phyloP scores from a whole-genome alignment of 129 eudicot genomes.

The Arctium lappa region DNA sequence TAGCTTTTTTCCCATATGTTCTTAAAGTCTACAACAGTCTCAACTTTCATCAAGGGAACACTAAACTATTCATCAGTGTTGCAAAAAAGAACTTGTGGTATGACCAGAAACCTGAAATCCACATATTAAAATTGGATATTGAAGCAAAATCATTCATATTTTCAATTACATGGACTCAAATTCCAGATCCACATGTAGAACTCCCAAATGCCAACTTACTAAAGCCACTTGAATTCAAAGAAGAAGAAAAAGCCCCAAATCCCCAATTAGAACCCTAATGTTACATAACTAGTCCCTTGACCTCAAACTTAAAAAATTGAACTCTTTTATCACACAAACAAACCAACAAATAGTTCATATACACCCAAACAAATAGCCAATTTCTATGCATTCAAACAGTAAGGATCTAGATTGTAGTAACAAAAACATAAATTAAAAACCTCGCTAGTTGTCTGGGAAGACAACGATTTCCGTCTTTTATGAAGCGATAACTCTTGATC shows the following conservation, averaged over 20 bases:
- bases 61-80: no score
- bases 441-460: background rate
- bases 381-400: background rate
- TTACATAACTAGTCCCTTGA: background rate
- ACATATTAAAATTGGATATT: background rate
- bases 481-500: background rate
- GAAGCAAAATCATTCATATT: background rate
- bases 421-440: slow-evolving; percentile 9
- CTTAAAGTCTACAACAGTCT: background rate
- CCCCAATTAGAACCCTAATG: background rate
- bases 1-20: background rate
- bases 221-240: background rate
- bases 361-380: background rate
- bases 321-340: background rate
- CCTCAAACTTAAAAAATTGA: background rate
- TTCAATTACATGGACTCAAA: background rate
- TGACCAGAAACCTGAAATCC: background rate
- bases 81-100: no score
- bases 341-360: background rate
- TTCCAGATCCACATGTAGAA: background rate
- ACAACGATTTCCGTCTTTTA: slow-evolving; percentile 8
- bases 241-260: background rate
- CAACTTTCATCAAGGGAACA: background rate
- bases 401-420: background rate
- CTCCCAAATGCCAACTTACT: background rate